Evolutionary conservation across 148 eudicot species (phyloP).

Genomic region (Fagopyrum tataricum): DNA sequence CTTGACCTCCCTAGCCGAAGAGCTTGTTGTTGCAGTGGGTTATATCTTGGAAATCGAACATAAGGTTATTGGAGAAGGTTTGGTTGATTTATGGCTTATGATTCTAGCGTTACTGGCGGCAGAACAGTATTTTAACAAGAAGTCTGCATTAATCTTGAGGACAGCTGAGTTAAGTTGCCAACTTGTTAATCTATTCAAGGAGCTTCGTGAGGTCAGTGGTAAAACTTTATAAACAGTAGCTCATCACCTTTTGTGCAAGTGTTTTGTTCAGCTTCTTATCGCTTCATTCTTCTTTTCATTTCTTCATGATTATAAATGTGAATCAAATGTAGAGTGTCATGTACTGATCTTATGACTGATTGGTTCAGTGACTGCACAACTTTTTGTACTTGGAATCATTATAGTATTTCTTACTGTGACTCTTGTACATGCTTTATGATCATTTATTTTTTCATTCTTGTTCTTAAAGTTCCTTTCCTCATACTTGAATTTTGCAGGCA

Average conservation of each 20-base stretch:
- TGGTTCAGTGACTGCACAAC: neutral
- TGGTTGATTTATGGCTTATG: constrained; percentile 70
- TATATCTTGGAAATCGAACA: constrained; percentile 72
- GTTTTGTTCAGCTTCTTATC: neutral
- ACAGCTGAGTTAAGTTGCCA: constrained; percentile 68
- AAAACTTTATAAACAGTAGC: constrained; percentile 4
- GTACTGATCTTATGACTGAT: neutral
- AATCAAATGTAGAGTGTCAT: neutral
- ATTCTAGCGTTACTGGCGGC: constrained; percentile 46
- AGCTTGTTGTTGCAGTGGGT: constrained; percentile 41
- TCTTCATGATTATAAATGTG: neutral
- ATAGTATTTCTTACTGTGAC: neutral
- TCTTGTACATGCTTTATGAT: neutral
- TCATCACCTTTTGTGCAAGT: neutral
- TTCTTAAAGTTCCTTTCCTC: constrained; percentile 17
- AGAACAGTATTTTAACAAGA: constrained; percentile 30
- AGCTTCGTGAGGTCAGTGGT: constrained; percentile 90
- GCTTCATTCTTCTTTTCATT: neutral
- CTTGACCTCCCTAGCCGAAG: constrained; percentile 35
- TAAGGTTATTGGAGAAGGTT: constrained; percentile 71
- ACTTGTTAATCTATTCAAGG: constrained; percentile 63
- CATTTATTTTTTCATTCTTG: constrained; percentile 2
- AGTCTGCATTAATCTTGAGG: constrained; percentile 34
- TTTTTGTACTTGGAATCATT: neutral
- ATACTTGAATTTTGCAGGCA: constrained; percentile 45